phyloP scores from a whole-genome alignment of 148 eudicot genomes.

The Fagopyrum tataricum region DNA sequence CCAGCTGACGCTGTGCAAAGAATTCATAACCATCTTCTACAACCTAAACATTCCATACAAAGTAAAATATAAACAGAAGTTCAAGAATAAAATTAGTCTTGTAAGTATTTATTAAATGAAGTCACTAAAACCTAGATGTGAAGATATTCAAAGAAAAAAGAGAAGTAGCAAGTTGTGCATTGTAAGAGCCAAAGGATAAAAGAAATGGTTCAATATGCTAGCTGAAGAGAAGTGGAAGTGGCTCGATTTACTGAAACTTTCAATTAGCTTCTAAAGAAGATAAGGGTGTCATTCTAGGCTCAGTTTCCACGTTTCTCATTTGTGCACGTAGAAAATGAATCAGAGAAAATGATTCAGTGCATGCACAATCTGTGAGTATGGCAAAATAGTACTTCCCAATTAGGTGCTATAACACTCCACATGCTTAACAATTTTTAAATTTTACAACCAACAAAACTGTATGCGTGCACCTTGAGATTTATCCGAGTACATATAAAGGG shows the following conservation, averaged over 20 bases:
- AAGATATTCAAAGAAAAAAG: neutral
- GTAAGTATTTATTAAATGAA: neutral
- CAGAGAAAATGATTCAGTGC: too few species aligned
- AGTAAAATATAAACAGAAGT: neutral
- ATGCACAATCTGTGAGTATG: neutral
- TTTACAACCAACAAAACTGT: neutral
- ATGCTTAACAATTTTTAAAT: neutral
- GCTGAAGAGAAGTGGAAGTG: neutral
- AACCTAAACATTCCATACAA: constrained; percentile 30
- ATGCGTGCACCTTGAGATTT: neutral
- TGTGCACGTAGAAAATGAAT: neutral
- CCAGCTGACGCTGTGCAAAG: constrained; percentile 66
- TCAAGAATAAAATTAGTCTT: neutral
- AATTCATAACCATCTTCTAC: constrained; percentile 82
- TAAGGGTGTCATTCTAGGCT: neutral
- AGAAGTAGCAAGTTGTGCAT: neutral
- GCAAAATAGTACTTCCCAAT: neutral
- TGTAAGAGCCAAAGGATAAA: neutral
- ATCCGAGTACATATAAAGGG: neutral
- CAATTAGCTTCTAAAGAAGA: neutral
- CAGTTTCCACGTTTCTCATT: neutral
- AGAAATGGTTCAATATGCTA: neutral
- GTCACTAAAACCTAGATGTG: neutral
- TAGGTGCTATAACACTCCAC: neutral
- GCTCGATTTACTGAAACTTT: neutral